Evolutionary conservation across 306 rosid genomes (phyloP), one percentile per base, ranked within the genome.

Genomic region (Herpetospermum pedunculosum): DNA sequence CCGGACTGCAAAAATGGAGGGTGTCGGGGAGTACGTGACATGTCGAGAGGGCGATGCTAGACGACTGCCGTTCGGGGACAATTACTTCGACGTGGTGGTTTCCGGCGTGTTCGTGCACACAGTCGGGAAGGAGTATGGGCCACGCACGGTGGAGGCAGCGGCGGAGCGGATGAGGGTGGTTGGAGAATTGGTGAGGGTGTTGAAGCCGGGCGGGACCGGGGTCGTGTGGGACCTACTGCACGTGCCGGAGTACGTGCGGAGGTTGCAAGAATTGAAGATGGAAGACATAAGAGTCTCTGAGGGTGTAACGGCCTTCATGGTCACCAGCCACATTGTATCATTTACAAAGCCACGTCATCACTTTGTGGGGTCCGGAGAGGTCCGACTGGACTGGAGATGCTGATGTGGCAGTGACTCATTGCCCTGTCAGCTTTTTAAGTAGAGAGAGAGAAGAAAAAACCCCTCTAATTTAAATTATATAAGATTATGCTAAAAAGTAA

Each of bases 151-250:
- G 73, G 96, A 92, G 88, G 99, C 99, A 2, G 82, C 96, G 44
- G 95, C 99, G 26, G 99, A 95, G 87, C 80, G 99, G 89, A 95
- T 88, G 90, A 72, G 96, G 76, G 97, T 87, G 29, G 83, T 95
- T 81, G 96, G 96, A 25, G 99, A 95, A 88, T 4, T 95, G 80
- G 96, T 95, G 8, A 71, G 99, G 67, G 99, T 95, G 2, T 21
- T 95, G 85, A 95, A 95, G 72, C 92, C 97, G 0, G 99, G 96
- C 0, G 99, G 96, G 6, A 77, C 84, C 2, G 96, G 81, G 7
- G 99, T 95, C 0, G 99, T 95, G 90, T 95, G 99, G 99, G 99
- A 95, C 77, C 76, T 95, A 1, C 68, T 88, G 78, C 99, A 95
- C 84, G 99, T 88, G 80, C 99, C 96, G 25, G 99, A 95, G 75